A percentile compares a stretch with the other conserved stretches of the same genome.
phyloP scores from a whole-genome alignment of 2,329 filamentous ascomycete genomes.

The Ceratocystis cacaofunesta region DNA sequence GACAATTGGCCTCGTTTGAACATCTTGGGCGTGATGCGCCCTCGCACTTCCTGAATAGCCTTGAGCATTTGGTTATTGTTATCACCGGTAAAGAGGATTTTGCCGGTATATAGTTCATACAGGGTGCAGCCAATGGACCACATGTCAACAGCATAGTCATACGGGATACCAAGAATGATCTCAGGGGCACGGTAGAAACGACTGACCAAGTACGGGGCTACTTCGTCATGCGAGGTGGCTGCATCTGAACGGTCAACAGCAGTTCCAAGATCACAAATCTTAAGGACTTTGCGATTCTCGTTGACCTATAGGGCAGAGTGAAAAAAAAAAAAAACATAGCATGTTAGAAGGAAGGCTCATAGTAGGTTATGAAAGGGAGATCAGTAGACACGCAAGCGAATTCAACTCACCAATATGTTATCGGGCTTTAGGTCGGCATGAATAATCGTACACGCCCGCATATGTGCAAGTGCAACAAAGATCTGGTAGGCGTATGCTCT shows the following conservation, averaged over 20 bases:
- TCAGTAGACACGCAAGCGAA: neutral
- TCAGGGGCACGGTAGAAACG: conserved; percentile 95
- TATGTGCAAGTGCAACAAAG: conserved; percentile 72
- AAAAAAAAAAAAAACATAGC: neutral
- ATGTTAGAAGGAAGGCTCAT: conserved; percentile 18
- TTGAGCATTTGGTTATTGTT: conserved; percentile 98
- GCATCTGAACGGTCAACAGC: conserved; percentile 77
- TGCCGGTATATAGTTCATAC: conserved; percentile 93
- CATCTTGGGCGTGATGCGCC: conserved; percentile 79
- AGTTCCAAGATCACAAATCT: conserved; percentile 94
- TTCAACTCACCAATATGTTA: conserved; percentile 60
- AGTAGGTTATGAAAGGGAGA: neutral
- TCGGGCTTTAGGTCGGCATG: conserved; percentile 96
- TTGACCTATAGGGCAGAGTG: conserved; percentile 40
- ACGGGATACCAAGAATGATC: conserved; percentile 91
- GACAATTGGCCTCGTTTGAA: conserved; percentile 69
- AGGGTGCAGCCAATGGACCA: conserved; percentile 97
- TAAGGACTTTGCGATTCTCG: conserved; percentile 67
- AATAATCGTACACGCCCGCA: conserved; percentile 84
- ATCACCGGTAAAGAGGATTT: conserved; percentile 86
- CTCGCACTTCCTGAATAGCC: conserved; percentile 88
- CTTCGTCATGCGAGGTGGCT: conserved; percentile 57
- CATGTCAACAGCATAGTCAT: conserved; percentile 88
- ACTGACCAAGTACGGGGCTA: conserved; percentile 89
- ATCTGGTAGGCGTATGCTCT: conserved; percentile 86